Base-by-base conservation (phyloP, 2,329 filamentous ascomycete species). In the Claviceps sp. region DNA sequence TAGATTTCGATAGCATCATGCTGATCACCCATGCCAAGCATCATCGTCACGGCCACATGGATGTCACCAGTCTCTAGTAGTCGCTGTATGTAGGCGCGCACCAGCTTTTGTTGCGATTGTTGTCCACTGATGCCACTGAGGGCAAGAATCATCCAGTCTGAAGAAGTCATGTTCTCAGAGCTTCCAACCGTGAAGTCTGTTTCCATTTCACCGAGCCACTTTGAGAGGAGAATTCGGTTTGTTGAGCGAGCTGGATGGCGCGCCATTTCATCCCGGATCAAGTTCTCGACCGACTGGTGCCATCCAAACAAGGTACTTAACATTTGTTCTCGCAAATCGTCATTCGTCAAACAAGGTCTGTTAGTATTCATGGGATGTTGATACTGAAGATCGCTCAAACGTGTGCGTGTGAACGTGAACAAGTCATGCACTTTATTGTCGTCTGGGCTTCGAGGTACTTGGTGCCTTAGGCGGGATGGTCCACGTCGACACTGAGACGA, bases 1-100 rank as follows among this genome's bases (percentile, higher is more conserved):
- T 98, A 98, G 34, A 96, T 85, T 67, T 98, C 93, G 54, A 98
- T 90, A 0, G 93, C 93, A 65, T 98, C 91, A 57, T 94, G 91
- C 59, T 87, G 76, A 63, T 97, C 91, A 2, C 90, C 90, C 67
- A 98, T 82, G 14, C 90, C 89, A 37, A 98, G 81, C 67, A 98
- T 81, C 56, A 97, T 91, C 0, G 91, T 91, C 18, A 89, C 90
- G 5, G 93, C 89, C 0, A 89, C 89, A 63, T 98, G 90, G 2
- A 96, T 74, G 60, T 98, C 93, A 30, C 89, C 89, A 56, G 84
- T 87, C 65, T 94, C 89, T 1, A 98, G 76, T 1, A 98, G 75
- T 48, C 89, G 83, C 65, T 95, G 90, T 1, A 95, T 88, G 59
- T 95, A 95, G 3, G 89, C 84, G 53, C 91, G 85, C 1, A 88